Base-by-base conservation (phyloP, 2,329 filamentous ascomycete genomes). In the Hymenoscyphus albidus region DNA sequence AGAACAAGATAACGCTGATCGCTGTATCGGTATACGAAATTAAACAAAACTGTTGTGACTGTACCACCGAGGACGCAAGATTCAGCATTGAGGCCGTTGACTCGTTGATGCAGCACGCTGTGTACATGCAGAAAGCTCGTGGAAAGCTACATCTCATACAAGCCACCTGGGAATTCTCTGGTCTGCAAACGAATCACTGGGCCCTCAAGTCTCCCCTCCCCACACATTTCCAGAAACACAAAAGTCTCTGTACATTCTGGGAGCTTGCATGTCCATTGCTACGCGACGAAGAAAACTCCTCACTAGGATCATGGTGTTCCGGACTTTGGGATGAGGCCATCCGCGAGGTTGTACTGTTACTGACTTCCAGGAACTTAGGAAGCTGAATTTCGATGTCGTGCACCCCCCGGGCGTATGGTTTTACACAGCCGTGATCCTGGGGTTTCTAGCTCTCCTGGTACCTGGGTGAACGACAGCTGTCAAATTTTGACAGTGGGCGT, bases 401-500 rank as follows among this genome's bases (percentile, higher is more conserved):
- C 32, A 13, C 44, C 54, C 64, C 31, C 56, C 51, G 54, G 51
- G 51, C 51, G 51, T 55, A 12, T 55, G 22, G 51, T 5, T 57
- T 57, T 57, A 13, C 58, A 56, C 18, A 39, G 51, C 10, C 51
- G 10, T 27, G 32, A 48, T 61, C 35, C 22, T 39, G 13, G 44
- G 16, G 12, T 58, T n/a, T 31, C 38, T 18, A 31, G 59, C 22
- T 13, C 22, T 18, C 9, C 38, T 62, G 51, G 64, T 42, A 62
- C 63, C 64, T 27, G 44, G 42, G 44, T 51, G 44, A 51, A 22
- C 64, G 67, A 68, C 61, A 68, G 64, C 64, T 66, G 67, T 64
- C 67, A 65, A 56, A 64, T 57, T 59, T 27, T 27, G 16, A 22
- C 54, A 27, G 61, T 57, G 58, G 61, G 57, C 31, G 58, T 60